A percentile compares a stretch with the other conserved stretches of the same genome.
Conservation (phyloP, 345 rosid genomes). For the Chamaenerion angustifolium region DNA sequence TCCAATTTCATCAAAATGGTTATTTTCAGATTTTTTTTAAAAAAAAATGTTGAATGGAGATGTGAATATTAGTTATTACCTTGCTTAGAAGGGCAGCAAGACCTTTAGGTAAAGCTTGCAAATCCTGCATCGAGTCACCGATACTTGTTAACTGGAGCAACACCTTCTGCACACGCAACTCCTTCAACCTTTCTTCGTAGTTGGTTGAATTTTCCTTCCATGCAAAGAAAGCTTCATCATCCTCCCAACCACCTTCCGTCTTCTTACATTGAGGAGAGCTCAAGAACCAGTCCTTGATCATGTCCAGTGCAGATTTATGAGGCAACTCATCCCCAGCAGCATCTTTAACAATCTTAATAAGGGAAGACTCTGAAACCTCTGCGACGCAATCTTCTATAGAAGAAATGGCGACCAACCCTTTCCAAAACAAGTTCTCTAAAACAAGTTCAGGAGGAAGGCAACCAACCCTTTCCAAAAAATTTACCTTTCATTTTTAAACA, state of each 20-base stretch:
- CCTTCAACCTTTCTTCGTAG: conserved; percentile 48
- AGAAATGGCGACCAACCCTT: conserved; percentile 60
- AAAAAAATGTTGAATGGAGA: neutral
- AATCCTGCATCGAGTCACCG: conserved; percentile 48
- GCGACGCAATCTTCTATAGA: conserved; percentile 55
- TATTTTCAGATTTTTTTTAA: too few species aligned
- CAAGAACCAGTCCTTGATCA: conserved; percentile 74
- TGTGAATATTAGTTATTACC: conserved; percentile 24
- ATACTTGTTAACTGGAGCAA: conserved; percentile 51
- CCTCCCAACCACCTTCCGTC: conserved; percentile 47
- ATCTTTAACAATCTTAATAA: conserved; percentile 43
- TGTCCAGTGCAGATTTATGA: conserved; percentile 42
- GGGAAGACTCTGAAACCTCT: conserved; percentile 65
- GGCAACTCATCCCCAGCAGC: conserved; percentile 61
- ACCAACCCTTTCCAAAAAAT: too few species aligned
- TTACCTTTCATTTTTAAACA: too few species aligned
- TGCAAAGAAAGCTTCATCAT: conserved; percentile 67
- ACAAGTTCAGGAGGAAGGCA: too few species aligned
- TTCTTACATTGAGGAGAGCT: conserved; percentile 35
- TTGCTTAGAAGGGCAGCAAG: conserved; percentile 76
- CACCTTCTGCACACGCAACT: conserved; percentile 66
- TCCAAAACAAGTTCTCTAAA: too few species aligned
- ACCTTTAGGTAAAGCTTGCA: conserved; percentile 79
- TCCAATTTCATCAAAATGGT: conserved; percentile 10
- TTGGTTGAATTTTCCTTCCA: conserved; percentile 60